Percentiles rank a stretch among this genome's conserved stretches.
These are phyloP conservation scores for Trichoderma guizhouense DNA, from an alignment of 2,329 filamentous ascomycete genomes.

Conservation along the genomic window DNA sequence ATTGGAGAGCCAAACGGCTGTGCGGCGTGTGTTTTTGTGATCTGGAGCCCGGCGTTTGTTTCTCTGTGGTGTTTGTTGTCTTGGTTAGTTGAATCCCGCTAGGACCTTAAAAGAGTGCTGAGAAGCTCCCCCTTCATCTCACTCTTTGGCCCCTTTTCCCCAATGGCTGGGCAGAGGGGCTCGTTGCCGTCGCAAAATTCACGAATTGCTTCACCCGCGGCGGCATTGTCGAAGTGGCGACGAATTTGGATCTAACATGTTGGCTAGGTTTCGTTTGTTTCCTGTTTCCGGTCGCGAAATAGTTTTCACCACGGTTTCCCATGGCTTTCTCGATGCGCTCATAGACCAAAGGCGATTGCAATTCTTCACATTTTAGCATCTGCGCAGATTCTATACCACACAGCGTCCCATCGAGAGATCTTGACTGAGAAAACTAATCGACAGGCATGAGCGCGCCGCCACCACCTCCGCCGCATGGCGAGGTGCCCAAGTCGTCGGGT, in stretches of 20 bases:
- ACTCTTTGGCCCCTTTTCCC: slow-evolving; percentile 3
- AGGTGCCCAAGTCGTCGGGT: slow-evolving; percentile 57
- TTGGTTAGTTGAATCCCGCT: slow-evolving; percentile 13
- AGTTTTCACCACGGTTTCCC: slow-evolving; percentile 17
- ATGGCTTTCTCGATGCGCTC: slow-evolving; percentile 32
- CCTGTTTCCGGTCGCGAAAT: not conserved
- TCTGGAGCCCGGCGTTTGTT: slow-evolving; percentile 30
- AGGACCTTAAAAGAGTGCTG: not conserved
- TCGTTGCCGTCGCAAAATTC: not conserved
- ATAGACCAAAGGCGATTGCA: slow-evolving; percentile 23
- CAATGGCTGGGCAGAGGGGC: not conserved
- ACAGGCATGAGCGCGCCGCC: slow-evolving; percentile 49
- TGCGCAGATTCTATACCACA: not conserved
- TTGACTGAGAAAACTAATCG: not conserved
- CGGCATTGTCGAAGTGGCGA: not conserved
- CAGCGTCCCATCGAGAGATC: not conserved
- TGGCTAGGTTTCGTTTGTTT: not conserved
- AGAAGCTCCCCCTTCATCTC: slow-evolving; percentile 7
- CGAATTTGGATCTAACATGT: not conserved
- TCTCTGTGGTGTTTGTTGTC: slow-evolving; percentile 16
- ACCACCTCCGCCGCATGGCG: slow-evolving; percentile 82
- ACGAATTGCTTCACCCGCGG: not conserved
- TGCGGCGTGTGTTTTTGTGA: not conserved
- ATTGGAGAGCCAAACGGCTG: not conserved
- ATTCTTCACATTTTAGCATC: not conserved